Base-by-base conservation (phyloP, 2,329 filamentous ascomycete genomes). In the Paraphaeosphaeria sporulosa region DNA sequence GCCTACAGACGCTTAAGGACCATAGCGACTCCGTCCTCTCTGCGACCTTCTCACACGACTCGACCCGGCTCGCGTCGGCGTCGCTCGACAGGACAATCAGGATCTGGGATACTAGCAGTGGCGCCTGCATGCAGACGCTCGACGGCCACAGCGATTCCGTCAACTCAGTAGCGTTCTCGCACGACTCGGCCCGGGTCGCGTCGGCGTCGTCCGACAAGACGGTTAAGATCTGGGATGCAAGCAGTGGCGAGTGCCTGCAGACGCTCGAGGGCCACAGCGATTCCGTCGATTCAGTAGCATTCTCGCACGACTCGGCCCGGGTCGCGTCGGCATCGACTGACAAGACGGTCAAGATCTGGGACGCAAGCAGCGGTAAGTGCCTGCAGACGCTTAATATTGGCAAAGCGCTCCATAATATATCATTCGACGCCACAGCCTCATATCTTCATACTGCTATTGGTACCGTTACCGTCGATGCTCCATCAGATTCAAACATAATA, bases 211-310 rank as follows among this genome's bases (percentile, higher is more conserved):
- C 5, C 1, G 23, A 47, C 17, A 15, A 12, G 1, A 47, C 12
- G 5, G 6, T 47, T n/a, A 47, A 47, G 23, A 27, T 47, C 3
- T 47, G 44, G 44, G 17, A 43, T 3, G 40, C 19, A n/a, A 50
- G 51, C 36, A 64, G 59, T 63, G 38, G 48, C 8, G 17, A 51
- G 0, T 67, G 62, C 53, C 49, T 67, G 19, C 65, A 61, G 30
- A 68, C 64, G 23, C 67, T 71, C 1, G 19, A 23, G 17, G 40
- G 40, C 5, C 40, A 19, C 17, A 43, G 40, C 17, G 1, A n/a
- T 8, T 34, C 52, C 13, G 95, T 56, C 10, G 1, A 0, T 6
- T 56, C 47, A 1, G 96, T 97, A 19, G 55, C 47, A 36, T 58
- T 69, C 43, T 60, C 52, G 52, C 21, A 40, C 23, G 23, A 49